phyloP scores from a whole-genome alignment of 2,329 filamentous ascomycete genomes.

The Pseudomassariella vexata region DNA sequence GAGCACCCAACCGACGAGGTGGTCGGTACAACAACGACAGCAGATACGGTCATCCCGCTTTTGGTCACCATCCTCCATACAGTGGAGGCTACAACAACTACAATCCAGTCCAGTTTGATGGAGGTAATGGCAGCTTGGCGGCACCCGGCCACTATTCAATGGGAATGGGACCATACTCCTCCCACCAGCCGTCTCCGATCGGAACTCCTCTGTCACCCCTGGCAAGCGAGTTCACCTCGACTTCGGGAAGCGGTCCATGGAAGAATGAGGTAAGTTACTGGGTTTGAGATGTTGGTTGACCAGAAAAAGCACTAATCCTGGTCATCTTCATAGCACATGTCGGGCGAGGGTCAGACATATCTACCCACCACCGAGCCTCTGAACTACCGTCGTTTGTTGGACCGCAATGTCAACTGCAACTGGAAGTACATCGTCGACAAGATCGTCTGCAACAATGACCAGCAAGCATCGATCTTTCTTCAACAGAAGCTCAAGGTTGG shows the following conservation, averaged over 20 bases:
- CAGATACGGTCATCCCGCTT: constrained; percentile 24
- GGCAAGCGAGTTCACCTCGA: constrained; percentile 66
- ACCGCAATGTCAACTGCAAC: constrained; percentile 94
- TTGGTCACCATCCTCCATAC: constrained; percentile 23
- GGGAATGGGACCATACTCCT: constrained; percentile 21
- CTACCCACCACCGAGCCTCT: constrained; percentile 83
- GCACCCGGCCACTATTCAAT: constrained; percentile 28
- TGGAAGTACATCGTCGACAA: constrained; percentile 99
- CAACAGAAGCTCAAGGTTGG: constrained; percentile 99
- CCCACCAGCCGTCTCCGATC: constrained; percentile 19
- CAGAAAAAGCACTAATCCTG: too few relatives aligned
- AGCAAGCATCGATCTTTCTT: constrained; percentile 97
- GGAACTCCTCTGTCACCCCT: constrained; percentile 65
- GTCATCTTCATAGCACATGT: constrained; percentile 31
- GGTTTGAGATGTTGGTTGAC: too few relatives aligned
- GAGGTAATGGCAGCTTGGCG: constrained; percentile 24
- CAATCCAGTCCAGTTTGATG: constrained; percentile 28
- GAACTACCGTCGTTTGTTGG: constrained; percentile 91
- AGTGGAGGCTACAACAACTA: constrained; percentile 29
- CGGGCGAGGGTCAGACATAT: constrained; percentile 66
- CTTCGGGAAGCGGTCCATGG: constrained; percentile 39
- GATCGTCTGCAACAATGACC: constrained; percentile 98
- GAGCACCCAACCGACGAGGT: constrained; percentile 37
- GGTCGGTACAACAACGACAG: constrained; percentile 43
- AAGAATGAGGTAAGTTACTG: constrained; percentile 44